Evolutionary conservation across 225 moss, liverwort and hornwort species (phyloP), one percentile per base, ranked within the genome.

Genomic region (Pleurozium schreberi): DNA sequence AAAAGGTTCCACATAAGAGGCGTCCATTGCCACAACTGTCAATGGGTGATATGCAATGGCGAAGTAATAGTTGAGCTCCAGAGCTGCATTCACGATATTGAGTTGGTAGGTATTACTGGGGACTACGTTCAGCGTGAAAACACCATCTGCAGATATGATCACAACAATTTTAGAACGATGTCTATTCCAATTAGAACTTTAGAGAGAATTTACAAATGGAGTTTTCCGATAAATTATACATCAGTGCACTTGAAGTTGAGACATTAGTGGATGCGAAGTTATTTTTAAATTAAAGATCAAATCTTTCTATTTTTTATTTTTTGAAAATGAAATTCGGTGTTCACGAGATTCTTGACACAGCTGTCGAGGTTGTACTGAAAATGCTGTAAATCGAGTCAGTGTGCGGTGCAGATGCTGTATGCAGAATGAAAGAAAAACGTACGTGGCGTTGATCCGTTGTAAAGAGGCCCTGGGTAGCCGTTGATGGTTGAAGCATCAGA

Each of bases 51-150:
- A 73, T 67, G 93, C 93, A n/a, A 95, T 79, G 61, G 91, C 85
- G 75, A 95, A 95, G 89, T 92, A 94, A 40, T 87, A 91, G 88
- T 90, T 90, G 61, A 92, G 87, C 85, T 94, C 92, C 88, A 95
- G 88, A n/a, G 92, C 94, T 82, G 93, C 82, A 84, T 95, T 95
- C 67, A 94, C 92, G 83, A 95, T 81, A 64, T 94, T 91, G 50
- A 95, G 93, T 81, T 89, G 92, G 85, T 95, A 95, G 28, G 92
- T 93, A 59, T 92, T 89, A 26, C 92, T 91, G 27, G 83, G 83
- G 23, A 88, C 77, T 74, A 93, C 96, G 77, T 89, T 81, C 62
- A 92, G 61, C 14, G 64, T 93, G 84, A 93, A 92, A 81, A 90
- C 88, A 81, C 87, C 86, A 53, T 83, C 93, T 91, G 92, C 81